A percentile compares a stretch with the other conserved stretches of the same genome.
These are phyloP conservation scores for Flaveria linearis DNA, from an alignment of 129 eudicot species.

Conservation along the genomic window DNA sequence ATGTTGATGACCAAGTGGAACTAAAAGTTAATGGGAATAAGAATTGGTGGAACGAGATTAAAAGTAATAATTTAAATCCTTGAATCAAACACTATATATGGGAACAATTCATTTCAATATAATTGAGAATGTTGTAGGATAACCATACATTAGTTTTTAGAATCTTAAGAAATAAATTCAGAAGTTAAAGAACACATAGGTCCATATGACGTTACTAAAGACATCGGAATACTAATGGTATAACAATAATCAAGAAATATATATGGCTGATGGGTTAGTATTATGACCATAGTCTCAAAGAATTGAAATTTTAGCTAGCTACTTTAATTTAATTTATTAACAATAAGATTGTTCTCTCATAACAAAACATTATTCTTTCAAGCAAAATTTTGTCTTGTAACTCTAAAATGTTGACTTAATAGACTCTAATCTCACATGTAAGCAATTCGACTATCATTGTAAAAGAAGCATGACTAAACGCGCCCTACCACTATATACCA, in stretches of 20 bases:
- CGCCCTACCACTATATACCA: no score
- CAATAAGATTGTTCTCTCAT: not conserved
- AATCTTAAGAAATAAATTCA: not conserved
- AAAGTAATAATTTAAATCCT: not conserved
- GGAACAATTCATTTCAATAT: not conserved
- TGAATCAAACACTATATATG: not conserved
- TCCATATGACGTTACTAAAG: not conserved
- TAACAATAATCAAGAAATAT: not conserved
- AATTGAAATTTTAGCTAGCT: not conserved
- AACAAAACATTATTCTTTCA: not conserved
- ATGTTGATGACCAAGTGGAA: slow-evolving; percentile 13
- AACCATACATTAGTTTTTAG: not conserved
- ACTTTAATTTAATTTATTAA: not conserved
- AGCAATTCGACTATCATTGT: not conserved
- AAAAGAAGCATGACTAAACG: not conserved
- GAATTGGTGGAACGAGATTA: slow-evolving; percentile 11
- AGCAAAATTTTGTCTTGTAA: not conserved
- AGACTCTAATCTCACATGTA: not conserved
- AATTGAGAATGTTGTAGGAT: not conserved
- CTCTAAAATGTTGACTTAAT: not conserved
- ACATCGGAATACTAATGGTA: not conserved
- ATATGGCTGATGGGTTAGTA: not conserved
- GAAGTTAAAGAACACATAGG: not conserved
- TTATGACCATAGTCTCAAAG: not conserved
- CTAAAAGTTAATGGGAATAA: slow-evolving; percentile 13